phyloP scores from a whole-genome alignment of 768 basidiomycete species.

The Auriscalpium vulgare region DNA sequence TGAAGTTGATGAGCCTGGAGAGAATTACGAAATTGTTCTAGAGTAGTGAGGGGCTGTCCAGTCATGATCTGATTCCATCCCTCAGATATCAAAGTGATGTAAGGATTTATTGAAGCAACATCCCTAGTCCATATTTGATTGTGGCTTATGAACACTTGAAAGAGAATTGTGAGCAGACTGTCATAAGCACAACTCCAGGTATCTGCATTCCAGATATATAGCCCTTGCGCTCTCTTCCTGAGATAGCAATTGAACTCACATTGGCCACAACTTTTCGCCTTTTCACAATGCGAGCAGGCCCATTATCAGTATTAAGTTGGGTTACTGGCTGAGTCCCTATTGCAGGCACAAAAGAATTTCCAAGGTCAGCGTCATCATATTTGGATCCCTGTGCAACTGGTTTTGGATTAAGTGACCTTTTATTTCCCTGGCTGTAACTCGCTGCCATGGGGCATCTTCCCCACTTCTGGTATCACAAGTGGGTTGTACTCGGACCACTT shows the following conservation, averaged over 20 bases:
- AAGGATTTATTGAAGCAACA: neutral
- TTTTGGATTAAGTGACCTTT: neutral
- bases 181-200: constrained; percentile 7
- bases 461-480: neutral
- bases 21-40: neutral
- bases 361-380: neutral
- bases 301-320: neutral
- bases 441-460: neutral
- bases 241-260: too few relatives aligned
- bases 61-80: neutral
- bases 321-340: neutral
- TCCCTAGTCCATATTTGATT: neutral
- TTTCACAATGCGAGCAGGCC: neutral
- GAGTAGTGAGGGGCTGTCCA: too few relatives aligned
- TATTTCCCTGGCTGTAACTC: neutral
- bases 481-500: neutral
- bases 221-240: neutral
- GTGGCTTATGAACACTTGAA: neutral
- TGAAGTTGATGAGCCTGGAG: neutral
- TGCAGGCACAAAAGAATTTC: neutral
- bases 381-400: neutral
- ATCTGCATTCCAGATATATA: neutral
- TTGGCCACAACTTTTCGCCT: neutral
- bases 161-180: neutral
- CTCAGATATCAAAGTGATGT: neutral